These are phyloP conservation scores for Purshia tridentata DNA, from an alignment of 306 rosid species.

Conservation along the genomic window DNA sequence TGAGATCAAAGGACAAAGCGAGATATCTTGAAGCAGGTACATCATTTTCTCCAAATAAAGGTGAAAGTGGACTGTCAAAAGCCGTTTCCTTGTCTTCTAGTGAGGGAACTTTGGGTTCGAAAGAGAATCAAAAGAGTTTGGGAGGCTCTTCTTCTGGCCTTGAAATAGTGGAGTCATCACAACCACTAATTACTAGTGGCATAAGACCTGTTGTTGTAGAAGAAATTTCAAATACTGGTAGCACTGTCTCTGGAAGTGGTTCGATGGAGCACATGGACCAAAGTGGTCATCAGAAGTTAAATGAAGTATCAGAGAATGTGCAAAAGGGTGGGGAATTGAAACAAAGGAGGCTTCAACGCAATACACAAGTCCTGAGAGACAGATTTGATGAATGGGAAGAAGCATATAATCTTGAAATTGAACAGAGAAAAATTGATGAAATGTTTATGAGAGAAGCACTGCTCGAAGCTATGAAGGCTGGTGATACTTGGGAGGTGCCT, in stretches of 20 bases:
- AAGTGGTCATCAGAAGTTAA: conserved; percentile 31
- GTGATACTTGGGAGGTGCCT: conserved; percentile 97
- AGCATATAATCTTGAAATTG: conserved; percentile 61
- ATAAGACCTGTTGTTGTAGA: conserved; percentile 7
- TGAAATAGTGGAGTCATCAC: conserved; percentile 37
- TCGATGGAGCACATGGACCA: conserved; percentile 42
- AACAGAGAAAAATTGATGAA: conserved; percentile 73
- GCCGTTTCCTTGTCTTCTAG: conserved; percentile 51
- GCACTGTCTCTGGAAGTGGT: conserved; percentile 35
- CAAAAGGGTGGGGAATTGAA: conserved; percentile 62
- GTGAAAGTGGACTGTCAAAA: conserved; percentile 48
- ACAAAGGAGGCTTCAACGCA: conserved; percentile 75
- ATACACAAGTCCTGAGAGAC: conserved; percentile 63
- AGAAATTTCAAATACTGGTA: conserved; percentile 27
- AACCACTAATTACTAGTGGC: conserved; percentile 33
- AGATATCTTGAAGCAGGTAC: conserved; percentile 47
- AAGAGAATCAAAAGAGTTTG: conserved; percentile 40
- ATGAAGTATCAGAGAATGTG: conserved; percentile 46
- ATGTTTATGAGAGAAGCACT: conserved; percentile 96
- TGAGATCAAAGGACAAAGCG: conserved; percentile 39
- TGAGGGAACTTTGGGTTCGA: conserved; percentile 43
- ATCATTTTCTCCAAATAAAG: conserved; percentile 39
- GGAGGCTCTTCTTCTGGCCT: conserved; percentile 42
- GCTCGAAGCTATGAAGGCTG: conserved; percentile 90
- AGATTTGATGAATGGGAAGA: conserved; percentile 97